Evolutionary conservation across 371 early-diverging fungal genomes (phyloP), one percentile per base, ranked within the genome.

Genomic region (Actinomucor elegans): DNA sequence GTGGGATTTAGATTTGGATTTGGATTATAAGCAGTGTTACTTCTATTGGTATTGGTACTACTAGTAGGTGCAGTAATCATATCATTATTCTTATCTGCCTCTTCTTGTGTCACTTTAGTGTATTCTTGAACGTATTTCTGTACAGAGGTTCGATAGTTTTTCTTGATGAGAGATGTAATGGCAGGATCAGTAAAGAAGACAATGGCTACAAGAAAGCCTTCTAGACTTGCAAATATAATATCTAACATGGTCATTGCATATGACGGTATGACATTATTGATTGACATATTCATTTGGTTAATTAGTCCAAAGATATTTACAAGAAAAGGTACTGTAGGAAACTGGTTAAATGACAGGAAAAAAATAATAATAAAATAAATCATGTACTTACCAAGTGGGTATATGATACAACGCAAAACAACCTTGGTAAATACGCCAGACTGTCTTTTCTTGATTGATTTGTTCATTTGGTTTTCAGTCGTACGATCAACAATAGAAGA

Each of bases 171-270:
- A 3, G 21, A 32, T 0, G 35, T 41, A 12, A 67, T 51, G n/a
- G 52, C 43, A 1, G 67, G 67, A n/a, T 67, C 67, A 20, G 59
- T 63, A 27, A 67, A 67, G 40, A 67, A 67, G 3, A 67, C 47
- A n/a, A 59, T 23, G 10, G 57, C 34, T 4, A 58, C 48, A 21
- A 67, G 47, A 7, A 61, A 36, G 1, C 67, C 67, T 48, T 32
- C 53, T 11, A 55, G 6, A 10, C 34, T 34, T 1, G 49, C n/a
- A 23, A 67, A 47, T 1, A 44, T 26, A n/a, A 48, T 37, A 5
- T 26, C 41, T 6, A 59, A 34, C 32, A 45, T 34, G 2, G 54
- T 27, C 0, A 63, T 24, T 5, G 36, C 9, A 31, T 41, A 52
- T 6, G 48, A 15, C 2, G 59, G 67, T 7, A 15, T 36, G 5